Percentiles rank a stretch among this genome's conserved stretches.
Conservation (phyloP, 345 rosid genomes). For the Pistacia atlantica region DNA sequence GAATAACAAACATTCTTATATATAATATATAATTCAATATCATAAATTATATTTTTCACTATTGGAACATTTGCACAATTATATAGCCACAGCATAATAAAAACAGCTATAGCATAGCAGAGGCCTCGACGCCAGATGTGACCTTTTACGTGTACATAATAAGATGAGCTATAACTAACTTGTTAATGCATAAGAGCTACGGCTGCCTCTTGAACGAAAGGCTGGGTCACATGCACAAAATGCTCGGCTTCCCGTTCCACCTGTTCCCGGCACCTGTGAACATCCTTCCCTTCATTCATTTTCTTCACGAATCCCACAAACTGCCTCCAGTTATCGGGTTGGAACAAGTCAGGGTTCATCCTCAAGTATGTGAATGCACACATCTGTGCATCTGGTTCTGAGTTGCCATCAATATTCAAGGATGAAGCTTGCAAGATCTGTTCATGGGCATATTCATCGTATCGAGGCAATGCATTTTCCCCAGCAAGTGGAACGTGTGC, state of each 20-base stretch:
- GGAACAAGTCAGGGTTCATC: slow-evolving; percentile 82
- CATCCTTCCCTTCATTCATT: slow-evolving; percentile 81
- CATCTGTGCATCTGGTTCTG: slow-evolving; percentile 55
- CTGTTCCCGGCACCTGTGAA: slow-evolving; percentile 63
- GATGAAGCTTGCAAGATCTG: slow-evolving; percentile 74
- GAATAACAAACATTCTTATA: too few relatives aligned
- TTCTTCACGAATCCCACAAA: slow-evolving; percentile 92
- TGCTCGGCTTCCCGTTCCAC: slow-evolving; percentile 94
- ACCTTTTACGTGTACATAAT: background rate
- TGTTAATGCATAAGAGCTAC: slow-evolving; percentile 63
- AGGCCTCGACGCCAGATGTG: background rate
- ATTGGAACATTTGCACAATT: background rate
- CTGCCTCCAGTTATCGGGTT: slow-evolving; percentile 77
- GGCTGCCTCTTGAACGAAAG: slow-evolving; percentile 77
- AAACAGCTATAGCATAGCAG: slow-evolving; percentile 25
- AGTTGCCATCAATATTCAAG: slow-evolving; percentile 46
- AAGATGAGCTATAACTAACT: background rate
- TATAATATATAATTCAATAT: background rate
- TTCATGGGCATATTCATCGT: slow-evolving; percentile 72
- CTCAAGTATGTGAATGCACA: slow-evolving; percentile 97
- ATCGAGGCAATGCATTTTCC: slow-evolving; percentile 89
- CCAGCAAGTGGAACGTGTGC: slow-evolving; percentile 85
- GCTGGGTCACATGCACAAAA: slow-evolving; percentile 72
- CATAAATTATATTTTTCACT: background rate
- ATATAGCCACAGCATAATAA: slow-evolving; percentile 30